phyloP scores from a whole-genome alignment of 805 yeast species.

The Ogataea allantospora region DNA sequence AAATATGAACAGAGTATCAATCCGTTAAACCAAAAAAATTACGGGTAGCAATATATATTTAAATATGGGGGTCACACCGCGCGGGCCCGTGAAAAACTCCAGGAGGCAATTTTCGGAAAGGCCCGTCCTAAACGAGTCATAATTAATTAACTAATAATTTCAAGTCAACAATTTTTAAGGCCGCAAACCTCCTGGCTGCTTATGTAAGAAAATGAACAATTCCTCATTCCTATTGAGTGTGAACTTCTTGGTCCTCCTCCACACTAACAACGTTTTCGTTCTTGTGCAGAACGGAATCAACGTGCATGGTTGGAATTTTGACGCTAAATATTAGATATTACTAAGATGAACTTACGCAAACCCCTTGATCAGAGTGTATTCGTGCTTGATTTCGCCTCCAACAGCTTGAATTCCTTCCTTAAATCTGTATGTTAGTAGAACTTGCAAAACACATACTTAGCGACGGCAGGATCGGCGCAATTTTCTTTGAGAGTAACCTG shows the following conservation, averaged over 20 bases:
- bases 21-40: conserved; percentile 21
- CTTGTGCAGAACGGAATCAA: conserved; percentile 39
- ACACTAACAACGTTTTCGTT: conserved; percentile 54
- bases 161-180: conserved; percentile 5
- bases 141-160: conserved; percentile 4
- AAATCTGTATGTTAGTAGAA: conserved; percentile 29
- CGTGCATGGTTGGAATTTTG: conserved; percentile 55
- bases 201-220: conserved; percentile 7
- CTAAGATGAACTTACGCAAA: conserved; percentile 39
- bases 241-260: conserved; percentile 70
- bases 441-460: conserved; percentile 22
- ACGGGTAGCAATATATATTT: conserved; percentile 1
- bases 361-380: conserved; percentile 65
- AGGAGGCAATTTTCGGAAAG: not conserved
- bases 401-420: conserved; percentile 47
- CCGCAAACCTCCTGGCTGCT: no score
- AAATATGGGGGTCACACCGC: no score
- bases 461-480: conserved; percentile 33
- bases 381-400: conserved; percentile 63
- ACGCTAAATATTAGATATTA: conserved; percentile 28
- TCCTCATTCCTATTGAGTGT: conserved; percentile 27
- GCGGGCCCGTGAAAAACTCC: conserved; percentile 1
- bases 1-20: conserved; percentile 15
- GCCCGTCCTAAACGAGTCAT: conserved; percentile 7
- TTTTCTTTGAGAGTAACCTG: conserved; percentile 41